Evolutionary conservation across 2,329 filamentous ascomycete genomes (phyloP), one percentile per base, ranked within the genome.

Genomic region (Talaromyces funiculosus): DNA sequence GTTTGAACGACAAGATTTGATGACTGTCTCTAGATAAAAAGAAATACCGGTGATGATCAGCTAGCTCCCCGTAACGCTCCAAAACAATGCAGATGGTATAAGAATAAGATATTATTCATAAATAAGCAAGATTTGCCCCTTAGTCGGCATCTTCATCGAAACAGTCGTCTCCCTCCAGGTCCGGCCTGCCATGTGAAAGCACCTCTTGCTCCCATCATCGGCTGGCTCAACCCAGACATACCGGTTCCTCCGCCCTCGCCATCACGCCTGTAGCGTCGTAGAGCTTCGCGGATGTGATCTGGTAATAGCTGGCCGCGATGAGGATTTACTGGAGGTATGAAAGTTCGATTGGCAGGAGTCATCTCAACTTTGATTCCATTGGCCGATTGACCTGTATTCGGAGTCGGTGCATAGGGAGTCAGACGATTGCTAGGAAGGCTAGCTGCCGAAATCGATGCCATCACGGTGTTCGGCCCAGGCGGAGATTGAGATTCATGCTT

Each of bases 221-320:
- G 75, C 68, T 79, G 70, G 67, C 79, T 81, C 62, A 78, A 63
- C 5, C 78, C 78, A 0, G 76, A 75, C 62, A 79, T 78, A 1
- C 79, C 79, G 3, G 79, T 78, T 16, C 77, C 77, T 6, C 76
- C 78, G 35, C 78, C 77, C 64, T 81, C 79, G 4, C 77, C 73
- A 62, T 79, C 75, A n/a, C 75, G 75, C 66, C 78, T 80, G 61
- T 78, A 78, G 53, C 80, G 73, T 55, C 79, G 72, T 22, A 80
- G 64, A 3, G 79, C 79, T 64, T 81, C 79, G 43, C 79, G 74
- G n/a, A 81, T 65, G 66, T 81, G 79, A 45, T 78, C 71, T 3
- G 79, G 80, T 12, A 81, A 69, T 31, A 81, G 70, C 47, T 78
- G 78, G 3, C 77, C 78, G 12, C 75, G 75, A 63, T 80, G 78